Evolutionary conservation across 352 stramenopile species (phyloP).

Genomic region (Albugo laibachii): DNA sequence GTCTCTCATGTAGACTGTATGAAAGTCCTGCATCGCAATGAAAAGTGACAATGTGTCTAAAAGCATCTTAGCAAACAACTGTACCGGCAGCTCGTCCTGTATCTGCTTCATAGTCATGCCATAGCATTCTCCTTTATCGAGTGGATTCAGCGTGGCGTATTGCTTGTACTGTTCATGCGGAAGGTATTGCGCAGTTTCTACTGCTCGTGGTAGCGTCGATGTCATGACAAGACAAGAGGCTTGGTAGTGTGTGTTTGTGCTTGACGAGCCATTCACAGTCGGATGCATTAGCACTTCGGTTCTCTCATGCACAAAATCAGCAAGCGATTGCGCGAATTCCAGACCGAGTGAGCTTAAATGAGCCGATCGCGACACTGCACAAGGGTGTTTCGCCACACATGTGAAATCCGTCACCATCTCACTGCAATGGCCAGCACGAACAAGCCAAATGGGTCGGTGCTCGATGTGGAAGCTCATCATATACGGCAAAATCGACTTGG

Average conservation of each 20-base stretch:
- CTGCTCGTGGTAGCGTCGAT: slow-evolving; percentile 51
- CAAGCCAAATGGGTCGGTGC: slow-evolving; percentile 85
- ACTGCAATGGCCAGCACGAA: slow-evolving; percentile 72
- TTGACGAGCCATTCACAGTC: slow-evolving; percentile 6
- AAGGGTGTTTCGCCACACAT: slow-evolving; percentile 46
- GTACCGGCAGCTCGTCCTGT: slow-evolving; percentile 40
- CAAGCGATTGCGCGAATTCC: slow-evolving; percentile 85
- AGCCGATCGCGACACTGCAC: slow-evolving; percentile 40
- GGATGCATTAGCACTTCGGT: slow-evolving; percentile 20
- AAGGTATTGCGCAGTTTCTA: slow-evolving; percentile 50
- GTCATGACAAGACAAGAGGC: slow-evolving; percentile 43
- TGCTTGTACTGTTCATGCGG: slow-evolving; percentile 20
- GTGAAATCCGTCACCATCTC: slow-evolving; percentile 43
- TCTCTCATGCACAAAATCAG: slow-evolving; percentile 80
- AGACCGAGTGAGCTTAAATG: slow-evolving; percentile 80
- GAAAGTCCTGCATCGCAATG: slow-evolving; percentile 19
- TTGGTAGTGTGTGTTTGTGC: slow-evolving; percentile 5
- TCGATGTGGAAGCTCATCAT: slow-evolving; percentile 92
- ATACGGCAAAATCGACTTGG: slow-evolving; percentile 83
- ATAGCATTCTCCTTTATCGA: slow-evolving; percentile 76
- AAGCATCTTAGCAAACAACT: not conserved
- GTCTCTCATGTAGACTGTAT: slow-evolving; percentile 38
- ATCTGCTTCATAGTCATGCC: slow-evolving; percentile 71
- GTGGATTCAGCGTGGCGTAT: slow-evolving; percentile 62
- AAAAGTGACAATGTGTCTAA: no score